These are phyloP conservation scores for Geotrichum cucujoidarum DNA, from an alignment of 1,139 yeast genomes.

Conservation along the genomic window DNA sequence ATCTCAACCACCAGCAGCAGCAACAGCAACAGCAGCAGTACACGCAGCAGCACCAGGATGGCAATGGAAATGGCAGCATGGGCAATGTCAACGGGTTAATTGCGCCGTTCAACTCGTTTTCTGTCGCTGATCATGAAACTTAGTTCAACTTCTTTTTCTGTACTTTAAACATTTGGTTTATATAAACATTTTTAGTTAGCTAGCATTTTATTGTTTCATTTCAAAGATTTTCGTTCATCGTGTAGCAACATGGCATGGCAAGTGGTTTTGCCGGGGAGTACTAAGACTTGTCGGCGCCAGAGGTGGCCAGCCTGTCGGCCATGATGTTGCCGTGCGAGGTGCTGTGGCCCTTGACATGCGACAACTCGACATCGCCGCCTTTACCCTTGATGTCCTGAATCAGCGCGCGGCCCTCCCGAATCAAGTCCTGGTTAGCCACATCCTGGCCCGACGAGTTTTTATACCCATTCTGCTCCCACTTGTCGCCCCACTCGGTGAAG, in stretches of 20 bases:
- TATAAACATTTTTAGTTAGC: no score
- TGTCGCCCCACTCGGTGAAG: slow-evolving; percentile 47
- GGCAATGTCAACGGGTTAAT: no score
- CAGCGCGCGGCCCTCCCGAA: slow-evolving; percentile 32
- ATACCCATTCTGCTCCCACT: slow-evolving; percentile 57
- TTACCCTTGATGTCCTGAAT: slow-evolving; percentile 36
- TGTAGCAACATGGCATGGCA: no score
- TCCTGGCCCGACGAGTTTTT: slow-evolving; percentile 41
- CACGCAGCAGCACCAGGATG: background rate
- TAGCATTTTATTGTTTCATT: no score
- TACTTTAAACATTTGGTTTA: no score
- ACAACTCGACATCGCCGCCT: slow-evolving; percentile 39
- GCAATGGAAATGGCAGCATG: background rate
- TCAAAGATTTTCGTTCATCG: no score
- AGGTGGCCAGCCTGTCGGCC: slow-evolving; percentile 72
- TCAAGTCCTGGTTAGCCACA: slow-evolving; percentile 52
- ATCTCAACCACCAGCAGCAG: background rate
- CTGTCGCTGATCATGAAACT: background rate
- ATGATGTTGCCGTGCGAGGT: slow-evolving; percentile 66
- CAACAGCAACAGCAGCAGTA: background rate
- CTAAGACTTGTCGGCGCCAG: slow-evolving; percentile 39
- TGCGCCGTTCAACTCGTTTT: background rate
- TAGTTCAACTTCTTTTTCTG: background rate
- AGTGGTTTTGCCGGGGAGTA: background rate
- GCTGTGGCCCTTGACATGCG: slow-evolving; percentile 69